A percentile compares a stretch with the other conserved stretches of the same genome.
Evolutionary conservation across 2,329 filamentous ascomycete genomes (phyloP).

Genomic region (Sporothrix pseudoabietina): DNA sequence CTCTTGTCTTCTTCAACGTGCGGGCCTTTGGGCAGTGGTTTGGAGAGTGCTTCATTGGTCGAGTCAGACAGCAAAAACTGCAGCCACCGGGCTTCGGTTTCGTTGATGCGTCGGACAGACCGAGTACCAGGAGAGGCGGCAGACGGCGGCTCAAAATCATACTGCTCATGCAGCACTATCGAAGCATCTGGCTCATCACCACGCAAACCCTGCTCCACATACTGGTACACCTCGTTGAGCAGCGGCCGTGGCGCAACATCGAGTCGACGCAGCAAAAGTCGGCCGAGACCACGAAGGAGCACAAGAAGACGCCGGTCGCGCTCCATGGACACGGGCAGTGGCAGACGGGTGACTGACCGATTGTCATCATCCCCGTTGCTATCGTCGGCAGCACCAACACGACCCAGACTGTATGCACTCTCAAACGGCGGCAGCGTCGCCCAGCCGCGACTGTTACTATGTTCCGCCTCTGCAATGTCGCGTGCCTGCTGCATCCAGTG

Average conservation of each 20-base stretch:
- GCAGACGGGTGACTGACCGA: constrained; percentile 25
- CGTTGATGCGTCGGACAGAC: constrained; percentile 32
- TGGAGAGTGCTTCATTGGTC: constrained; percentile 37
- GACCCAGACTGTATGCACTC: constrained; percentile 26
- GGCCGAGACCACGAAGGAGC: constrained; percentile 37
- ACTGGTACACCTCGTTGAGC: constrained; percentile 36
- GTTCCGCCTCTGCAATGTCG: constrained; percentile 1
- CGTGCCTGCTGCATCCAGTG: constrained; percentile 34
- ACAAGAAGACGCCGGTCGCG: constrained; percentile 38
- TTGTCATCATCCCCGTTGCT: constrained; percentile 35
- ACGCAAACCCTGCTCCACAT: constrained; percentile 25
- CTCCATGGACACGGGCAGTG: constrained; percentile 36
- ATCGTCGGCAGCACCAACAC: constrained; percentile 20
- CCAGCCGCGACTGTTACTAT: constrained; percentile 24
- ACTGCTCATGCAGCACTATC: constrained; percentile 30
- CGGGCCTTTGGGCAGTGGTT: constrained; percentile 26
- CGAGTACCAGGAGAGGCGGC: too few relatives aligned
- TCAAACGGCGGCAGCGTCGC: constrained; percentile 35
- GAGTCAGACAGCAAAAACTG: constrained; percentile 40
- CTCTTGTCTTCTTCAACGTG: constrained; percentile 21
- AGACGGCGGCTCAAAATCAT: constrained; percentile 17
- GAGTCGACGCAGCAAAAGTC: constrained; percentile 37
- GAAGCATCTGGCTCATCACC: constrained; percentile 24
- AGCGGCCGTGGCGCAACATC: constrained; percentile 39
- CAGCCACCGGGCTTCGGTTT: constrained; percentile 42